Percentiles rank a stretch among this genome's conserved stretches.
Evolutionary conservation across 2,329 filamentous ascomycete genomes (phyloP).

Genomic region (Rutstroemia sp.): DNA sequence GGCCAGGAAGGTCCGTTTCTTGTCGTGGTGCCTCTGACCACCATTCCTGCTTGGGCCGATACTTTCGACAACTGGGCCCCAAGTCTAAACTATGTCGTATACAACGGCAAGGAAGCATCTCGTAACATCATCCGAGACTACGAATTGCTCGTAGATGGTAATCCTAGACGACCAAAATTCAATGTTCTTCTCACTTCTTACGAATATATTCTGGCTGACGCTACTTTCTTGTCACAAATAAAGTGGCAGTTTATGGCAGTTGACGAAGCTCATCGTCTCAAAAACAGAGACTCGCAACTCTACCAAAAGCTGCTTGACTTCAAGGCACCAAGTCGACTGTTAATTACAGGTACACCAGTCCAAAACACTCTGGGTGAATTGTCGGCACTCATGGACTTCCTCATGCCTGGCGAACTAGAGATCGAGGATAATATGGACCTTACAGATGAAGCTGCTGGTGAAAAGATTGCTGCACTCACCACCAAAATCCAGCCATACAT

Average conservation of each 20-base stretch:
- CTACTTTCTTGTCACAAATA: conserved; percentile 75
- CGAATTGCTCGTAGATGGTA: conserved; percentile 80
- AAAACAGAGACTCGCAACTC: conserved; percentile 91
- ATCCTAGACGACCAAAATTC: conserved; percentile 86
- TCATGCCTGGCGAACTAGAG: conserved; percentile 88
- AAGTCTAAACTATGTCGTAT: conserved; percentile 94
- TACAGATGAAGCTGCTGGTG: conserved; percentile 69
- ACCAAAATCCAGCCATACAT: conserved; percentile 88
- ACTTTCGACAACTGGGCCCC: conserved; percentile 96
- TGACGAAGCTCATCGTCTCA: conserved; percentile 92
- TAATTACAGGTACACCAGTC: conserved; percentile 95
- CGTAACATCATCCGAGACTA: conserved; percentile 84
- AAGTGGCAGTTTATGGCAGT: conserved; percentile 98
- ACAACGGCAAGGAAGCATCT: conserved; percentile 82
- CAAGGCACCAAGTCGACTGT: conserved; percentile 76
- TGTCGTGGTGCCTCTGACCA: conserved; percentile 93
- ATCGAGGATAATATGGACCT: conserved; percentile 92
- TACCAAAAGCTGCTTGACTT: conserved; percentile 83
- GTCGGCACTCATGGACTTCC: conserved; percentile 86
- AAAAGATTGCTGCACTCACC: conserved; percentile 81
- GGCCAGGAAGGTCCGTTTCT: conserved; percentile 90
- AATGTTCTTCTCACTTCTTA: conserved; percentile 97
- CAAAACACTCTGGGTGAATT: conserved; percentile 95
- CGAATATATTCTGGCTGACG: conserved; percentile 87
- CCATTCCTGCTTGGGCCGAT: conserved; percentile 96